Percentiles rank a stretch among this genome's conserved stretches.
Evolutionary conservation across 495 filamentous ascomycete genomes (phyloP).

Genomic region (Astrothelium subdiscretum): DNA sequence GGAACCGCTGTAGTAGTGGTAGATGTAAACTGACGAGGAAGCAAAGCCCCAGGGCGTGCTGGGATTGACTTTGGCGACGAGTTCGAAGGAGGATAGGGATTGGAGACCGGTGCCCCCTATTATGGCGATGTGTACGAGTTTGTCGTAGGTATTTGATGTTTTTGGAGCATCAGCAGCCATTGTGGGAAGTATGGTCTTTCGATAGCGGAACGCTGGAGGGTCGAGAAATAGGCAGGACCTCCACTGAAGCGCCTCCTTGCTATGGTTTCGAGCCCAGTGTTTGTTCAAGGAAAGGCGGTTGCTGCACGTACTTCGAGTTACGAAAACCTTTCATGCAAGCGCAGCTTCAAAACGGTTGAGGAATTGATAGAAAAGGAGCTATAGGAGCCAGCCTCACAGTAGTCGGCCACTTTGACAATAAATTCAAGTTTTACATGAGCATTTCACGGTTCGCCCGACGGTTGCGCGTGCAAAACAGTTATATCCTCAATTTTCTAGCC

Average conservation of each 20-base stretch:
- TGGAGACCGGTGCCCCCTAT: conserved; percentile 88
- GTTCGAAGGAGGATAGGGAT: conserved; percentile 59
- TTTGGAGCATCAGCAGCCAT: not conserved
- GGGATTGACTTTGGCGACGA: conserved; percentile 57
- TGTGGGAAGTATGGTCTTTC: not conserved
- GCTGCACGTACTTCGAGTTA: not conserved
- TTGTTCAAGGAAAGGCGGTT: not conserved
- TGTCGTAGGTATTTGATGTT: conserved; percentile 30
- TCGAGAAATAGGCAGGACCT: not conserved
- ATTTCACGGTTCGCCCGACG: not conserved
- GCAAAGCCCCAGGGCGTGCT: conserved; percentile 79
- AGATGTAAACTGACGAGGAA: conserved; percentile 81
- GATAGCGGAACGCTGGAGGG: not conserved
- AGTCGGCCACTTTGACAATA: not conserved
- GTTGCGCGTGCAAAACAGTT: not conserved
- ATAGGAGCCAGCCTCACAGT: not conserved
- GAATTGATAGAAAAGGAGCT: not conserved
- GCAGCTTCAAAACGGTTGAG: not conserved
- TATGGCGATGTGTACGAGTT: conserved; percentile 74
- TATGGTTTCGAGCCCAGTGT: not conserved
- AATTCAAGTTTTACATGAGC: not conserved
- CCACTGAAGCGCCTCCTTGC: not conserved
- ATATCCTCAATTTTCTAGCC: not conserved
- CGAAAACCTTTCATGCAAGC: not conserved
- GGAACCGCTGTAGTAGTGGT: conserved; percentile 57